Conservation (phyloP, 2,329 filamentous ascomycete species). For the Colletotrichum paranaense region DNA sequence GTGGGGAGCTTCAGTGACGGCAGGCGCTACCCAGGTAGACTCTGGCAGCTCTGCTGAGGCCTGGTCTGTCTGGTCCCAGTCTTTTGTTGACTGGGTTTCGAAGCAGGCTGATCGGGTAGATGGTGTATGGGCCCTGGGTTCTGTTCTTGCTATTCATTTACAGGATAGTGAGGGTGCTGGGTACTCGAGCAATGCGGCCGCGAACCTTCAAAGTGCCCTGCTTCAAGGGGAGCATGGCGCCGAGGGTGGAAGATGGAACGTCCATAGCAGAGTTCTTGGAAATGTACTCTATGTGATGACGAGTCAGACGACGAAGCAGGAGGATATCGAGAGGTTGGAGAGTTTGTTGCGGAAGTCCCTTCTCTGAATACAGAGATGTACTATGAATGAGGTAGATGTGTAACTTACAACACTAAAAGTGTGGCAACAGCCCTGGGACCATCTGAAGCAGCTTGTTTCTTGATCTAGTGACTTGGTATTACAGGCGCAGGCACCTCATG, state of each 20-base stretch:
- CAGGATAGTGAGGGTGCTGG: slow-evolving; percentile 53
- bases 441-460: no score
- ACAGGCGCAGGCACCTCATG: not conserved
- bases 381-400: not conserved
- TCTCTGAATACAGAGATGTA: not conserved
- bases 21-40: not conserved
- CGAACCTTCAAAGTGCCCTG: slow-evolving; percentile 49
- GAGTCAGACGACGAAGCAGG: slow-evolving; percentile 55
- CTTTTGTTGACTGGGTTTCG: slow-evolving; percentile 70
- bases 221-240: not conserved
- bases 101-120: slow-evolving; percentile 62
- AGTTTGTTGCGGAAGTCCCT: slow-evolving; percentile 37
- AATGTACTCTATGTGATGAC: slow-evolving; percentile 71
- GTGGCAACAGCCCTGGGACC: not conserved
- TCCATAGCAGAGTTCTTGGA: slow-evolving; percentile 66
- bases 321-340: slow-evolving; percentile 48
- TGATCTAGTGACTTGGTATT: not conserved
- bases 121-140: slow-evolving; percentile 79
- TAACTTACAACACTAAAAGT: not conserved
- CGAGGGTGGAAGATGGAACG: slow-evolving; percentile 52
- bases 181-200: slow-evolving; percentile 60
- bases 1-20: not conserved
- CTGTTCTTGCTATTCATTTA: slow-evolving; percentile 75
- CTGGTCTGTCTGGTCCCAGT: slow-evolving; percentile 79
- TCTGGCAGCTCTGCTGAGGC: slow-evolving; percentile 35